phyloP scores from a whole-genome alignment of 2,329 filamentous ascomycete genomes.

The Trichophyton schoenleinii region DNA sequence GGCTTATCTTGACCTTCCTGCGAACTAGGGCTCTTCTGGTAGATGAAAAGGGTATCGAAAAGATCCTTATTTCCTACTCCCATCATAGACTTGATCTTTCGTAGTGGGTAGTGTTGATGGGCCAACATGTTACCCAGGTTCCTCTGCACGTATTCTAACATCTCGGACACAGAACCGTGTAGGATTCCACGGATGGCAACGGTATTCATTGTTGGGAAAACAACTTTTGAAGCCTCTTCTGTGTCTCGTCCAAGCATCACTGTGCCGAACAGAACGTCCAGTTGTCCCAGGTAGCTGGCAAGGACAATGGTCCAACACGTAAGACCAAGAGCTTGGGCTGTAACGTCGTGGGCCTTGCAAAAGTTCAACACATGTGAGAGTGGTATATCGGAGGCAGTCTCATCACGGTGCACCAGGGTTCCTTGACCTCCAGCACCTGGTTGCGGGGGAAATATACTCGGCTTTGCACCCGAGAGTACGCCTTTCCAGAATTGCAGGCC shows the following conservation, averaged over 20 bases:
- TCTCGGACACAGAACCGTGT: slow-evolving; percentile 51
- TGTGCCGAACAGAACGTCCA: slow-evolving; percentile 72
- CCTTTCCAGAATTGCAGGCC: slow-evolving; percentile 55
- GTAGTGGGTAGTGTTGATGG: slow-evolving; percentile 65
- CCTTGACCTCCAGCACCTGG: slow-evolving; percentile 9
- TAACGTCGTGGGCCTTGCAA: slow-evolving; percentile 56
- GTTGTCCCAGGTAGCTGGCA: slow-evolving; percentile 46
- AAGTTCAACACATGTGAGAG: slow-evolving; percentile 40
- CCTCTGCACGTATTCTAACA: slow-evolving; percentile 62
- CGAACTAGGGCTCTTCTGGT: slow-evolving; percentile 42
- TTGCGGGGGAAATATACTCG: slow-evolving; percentile 29
- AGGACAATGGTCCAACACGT: slow-evolving; percentile 63
- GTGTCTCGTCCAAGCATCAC: slow-evolving; percentile 76
- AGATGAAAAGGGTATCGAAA: slow-evolving; percentile 56
- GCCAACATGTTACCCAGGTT: slow-evolving; percentile 53
- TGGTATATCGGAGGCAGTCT: slow-evolving; percentile 21
- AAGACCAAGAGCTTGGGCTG: slow-evolving; percentile 63
- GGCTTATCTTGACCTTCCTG: slow-evolving; percentile 8
- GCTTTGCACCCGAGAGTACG: slow-evolving; percentile 45
- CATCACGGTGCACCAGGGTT: slow-evolving; percentile 19
- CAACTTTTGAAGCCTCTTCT: slow-evolving; percentile 51
- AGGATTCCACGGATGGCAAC: slow-evolving; percentile 61
- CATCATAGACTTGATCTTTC: slow-evolving; percentile 50
- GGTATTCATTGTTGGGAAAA: slow-evolving; percentile 91
- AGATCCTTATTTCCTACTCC: slow-evolving; percentile 34